A percentile compares a stretch with the other conserved stretches of the same genome.
These are phyloP conservation scores for Fusarium luffae DNA, from an alignment of 2,329 filamentous ascomycete species.

Conservation along the genomic window DNA sequence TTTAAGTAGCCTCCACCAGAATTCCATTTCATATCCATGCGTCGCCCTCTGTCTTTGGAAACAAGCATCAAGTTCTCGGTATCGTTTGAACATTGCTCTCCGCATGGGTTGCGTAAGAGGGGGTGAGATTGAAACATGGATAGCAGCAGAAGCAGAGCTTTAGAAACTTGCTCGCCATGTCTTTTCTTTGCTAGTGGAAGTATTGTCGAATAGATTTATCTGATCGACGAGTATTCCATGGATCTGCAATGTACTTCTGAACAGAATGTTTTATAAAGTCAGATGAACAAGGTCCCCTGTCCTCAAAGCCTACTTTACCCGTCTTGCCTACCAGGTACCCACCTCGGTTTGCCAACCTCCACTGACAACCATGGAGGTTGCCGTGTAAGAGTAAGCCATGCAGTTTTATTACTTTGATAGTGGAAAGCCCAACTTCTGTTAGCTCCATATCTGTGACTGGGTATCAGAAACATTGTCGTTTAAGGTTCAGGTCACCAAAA, in stretches of 20 bases:
- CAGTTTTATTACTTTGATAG: neutral
- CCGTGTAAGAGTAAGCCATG: neutral
- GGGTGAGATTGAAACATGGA: neutral
- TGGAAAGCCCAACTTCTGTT: neutral
- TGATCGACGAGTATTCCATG: neutral
- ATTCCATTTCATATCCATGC: neutral
- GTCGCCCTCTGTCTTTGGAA: neutral
- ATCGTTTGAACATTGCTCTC: neutral
- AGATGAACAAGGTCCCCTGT: neutral
- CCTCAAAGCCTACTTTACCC: neutral
- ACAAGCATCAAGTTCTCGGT: neutral
- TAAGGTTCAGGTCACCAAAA: neutral
- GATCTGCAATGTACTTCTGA: neutral
- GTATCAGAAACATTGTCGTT: neutral
- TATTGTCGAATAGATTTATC: neutral
- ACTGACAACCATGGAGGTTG: neutral
- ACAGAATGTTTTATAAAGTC: neutral
- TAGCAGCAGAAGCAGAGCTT: neutral
- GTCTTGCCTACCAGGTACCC: neutral
- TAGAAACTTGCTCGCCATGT: neutral
- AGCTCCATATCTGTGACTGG: neutral
- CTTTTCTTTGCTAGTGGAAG: neutral
- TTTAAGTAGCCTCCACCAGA: neutral
- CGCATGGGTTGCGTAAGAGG: neutral
- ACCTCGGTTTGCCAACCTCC: neutral